A percentile compares a stretch with the other conserved stretches of the same genome.
These are phyloP conservation scores for Fusarium gaditjirri DNA, from an alignment of 2,329 filamentous ascomycete species.

Conservation along the genomic window DNA sequence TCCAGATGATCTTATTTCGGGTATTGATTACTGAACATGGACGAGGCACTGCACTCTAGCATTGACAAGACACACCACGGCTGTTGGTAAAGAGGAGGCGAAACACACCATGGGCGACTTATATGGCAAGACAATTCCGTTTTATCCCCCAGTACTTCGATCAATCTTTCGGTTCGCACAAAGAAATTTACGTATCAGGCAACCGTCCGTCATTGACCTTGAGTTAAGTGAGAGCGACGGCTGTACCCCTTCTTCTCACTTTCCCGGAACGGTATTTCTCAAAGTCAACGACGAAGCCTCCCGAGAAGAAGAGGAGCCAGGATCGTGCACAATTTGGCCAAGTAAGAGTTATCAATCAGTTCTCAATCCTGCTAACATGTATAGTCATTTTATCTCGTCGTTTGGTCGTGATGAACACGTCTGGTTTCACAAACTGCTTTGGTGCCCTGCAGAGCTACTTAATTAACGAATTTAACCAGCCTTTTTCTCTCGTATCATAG, in stretches of 20 bases:
- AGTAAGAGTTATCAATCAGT: accelerated
- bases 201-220: background rate
- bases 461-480: background rate
- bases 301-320: accelerated
- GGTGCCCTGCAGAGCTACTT: background rate
- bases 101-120: background rate
- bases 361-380: background rate
- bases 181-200: background rate
- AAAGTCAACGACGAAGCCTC: accelerated
- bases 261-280: background rate
- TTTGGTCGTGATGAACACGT: background rate
- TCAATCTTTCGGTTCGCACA: accelerated
- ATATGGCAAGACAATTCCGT: background rate
- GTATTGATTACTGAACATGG: background rate
- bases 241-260: accelerated
- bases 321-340: background rate
- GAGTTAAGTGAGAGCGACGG: background rate
- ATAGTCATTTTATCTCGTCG: background rate
- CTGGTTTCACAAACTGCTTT: background rate
- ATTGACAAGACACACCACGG: background rate
- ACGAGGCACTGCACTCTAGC: background rate
- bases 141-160: no score
- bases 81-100: background rate
- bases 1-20: background rate
- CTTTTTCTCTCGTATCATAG: background rate